Evolutionary conservation across 148 eudicot species (phyloP).

Genomic region (Chenopodium suecicum): DNA sequence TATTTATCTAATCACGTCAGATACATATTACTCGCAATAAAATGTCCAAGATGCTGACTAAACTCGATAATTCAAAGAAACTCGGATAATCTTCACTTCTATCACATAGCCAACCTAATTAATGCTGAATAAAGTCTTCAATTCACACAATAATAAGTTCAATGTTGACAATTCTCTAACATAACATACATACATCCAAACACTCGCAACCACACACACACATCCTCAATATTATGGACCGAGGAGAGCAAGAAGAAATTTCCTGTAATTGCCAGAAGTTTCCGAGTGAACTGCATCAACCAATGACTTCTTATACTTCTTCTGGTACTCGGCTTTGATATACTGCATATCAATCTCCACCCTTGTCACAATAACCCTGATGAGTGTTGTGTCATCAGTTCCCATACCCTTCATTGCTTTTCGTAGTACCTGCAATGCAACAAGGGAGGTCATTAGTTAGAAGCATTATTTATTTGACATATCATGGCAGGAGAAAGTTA

Average conservation of each 20-base stretch:
- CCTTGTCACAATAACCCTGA: conserved; percentile 73
- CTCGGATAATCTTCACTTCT: too few species aligned
- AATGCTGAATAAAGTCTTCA: too few species aligned
- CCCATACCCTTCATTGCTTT: conserved; percentile 93
- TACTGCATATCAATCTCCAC: conserved; percentile 82
- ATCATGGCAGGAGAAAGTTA: too few species aligned
- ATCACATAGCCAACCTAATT: too few species aligned
- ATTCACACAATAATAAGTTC: neutral
- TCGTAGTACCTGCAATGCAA: conserved; percentile 45
- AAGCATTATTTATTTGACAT: neutral
- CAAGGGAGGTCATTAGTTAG: neutral
- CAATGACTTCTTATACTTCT: conserved; percentile 60
- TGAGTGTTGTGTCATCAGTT: conserved; percentile 62
- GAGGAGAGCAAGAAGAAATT: conserved; percentile 74
- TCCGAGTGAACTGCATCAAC: conserved; percentile 76
- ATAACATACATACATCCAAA: neutral
- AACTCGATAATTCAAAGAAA: too few species aligned
- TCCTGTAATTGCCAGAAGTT: conserved; percentile 68
- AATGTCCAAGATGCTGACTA: too few species aligned
- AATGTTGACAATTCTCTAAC: neutral
- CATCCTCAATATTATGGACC: conserved; percentile 49
- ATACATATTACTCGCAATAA: too few species aligned
- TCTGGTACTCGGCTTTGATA: conserved; percentile 74
- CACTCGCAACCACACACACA: neutral
- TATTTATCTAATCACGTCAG: too few species aligned